These are phyloP conservation scores for Chlamydomonas sphaeroides DNA, from an alignment of 139 green algal genomes.

Conservation along the genomic window DNA sequence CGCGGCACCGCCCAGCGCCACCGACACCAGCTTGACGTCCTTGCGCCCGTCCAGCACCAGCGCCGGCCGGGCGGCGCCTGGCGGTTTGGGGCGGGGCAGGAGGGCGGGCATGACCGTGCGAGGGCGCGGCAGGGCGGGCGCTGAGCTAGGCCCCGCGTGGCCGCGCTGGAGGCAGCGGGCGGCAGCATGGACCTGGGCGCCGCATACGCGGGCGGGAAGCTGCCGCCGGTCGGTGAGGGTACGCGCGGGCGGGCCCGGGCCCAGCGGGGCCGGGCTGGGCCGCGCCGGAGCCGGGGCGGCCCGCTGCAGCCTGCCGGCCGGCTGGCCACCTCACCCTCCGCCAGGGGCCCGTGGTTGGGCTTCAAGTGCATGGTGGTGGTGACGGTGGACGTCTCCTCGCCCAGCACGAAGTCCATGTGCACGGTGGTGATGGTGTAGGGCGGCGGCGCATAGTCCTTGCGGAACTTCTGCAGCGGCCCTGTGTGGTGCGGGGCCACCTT, in stretches of 20 bases:
- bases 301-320: too few relatives aligned
- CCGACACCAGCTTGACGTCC: constrained; percentile 65
- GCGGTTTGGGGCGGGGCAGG: too few relatives aligned
- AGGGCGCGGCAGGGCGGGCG: too few relatives aligned
- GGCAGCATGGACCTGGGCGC: too few relatives aligned
- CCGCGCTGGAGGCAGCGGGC: too few relatives aligned
- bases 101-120: too few relatives aligned
- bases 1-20: constrained; percentile 62
- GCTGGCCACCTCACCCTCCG: constrained; percentile 17
- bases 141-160: too few relatives aligned
- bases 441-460: constrained; percentile 82
- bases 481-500: constrained; percentile 28
- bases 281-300: too few relatives aligned
- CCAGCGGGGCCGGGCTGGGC: too few relatives aligned
- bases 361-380: constrained; percentile 54
- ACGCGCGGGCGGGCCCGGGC: too few relatives aligned
- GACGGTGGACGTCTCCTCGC: constrained; percentile 81
- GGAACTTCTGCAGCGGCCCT: constrained; percentile 54
- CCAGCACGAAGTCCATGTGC: constrained; percentile 80
- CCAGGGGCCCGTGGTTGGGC: constrained; percentile 62
- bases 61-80: constrained; percentile 9
- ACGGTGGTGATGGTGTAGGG: constrained; percentile 80
- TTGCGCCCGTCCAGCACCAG: constrained; percentile 52
- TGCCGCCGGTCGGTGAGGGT: too few relatives aligned
- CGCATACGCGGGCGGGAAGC: too few relatives aligned